Conservation (phyloP, 1,284 basidiomycete genomes). For the Trametes hirsuta region DNA sequence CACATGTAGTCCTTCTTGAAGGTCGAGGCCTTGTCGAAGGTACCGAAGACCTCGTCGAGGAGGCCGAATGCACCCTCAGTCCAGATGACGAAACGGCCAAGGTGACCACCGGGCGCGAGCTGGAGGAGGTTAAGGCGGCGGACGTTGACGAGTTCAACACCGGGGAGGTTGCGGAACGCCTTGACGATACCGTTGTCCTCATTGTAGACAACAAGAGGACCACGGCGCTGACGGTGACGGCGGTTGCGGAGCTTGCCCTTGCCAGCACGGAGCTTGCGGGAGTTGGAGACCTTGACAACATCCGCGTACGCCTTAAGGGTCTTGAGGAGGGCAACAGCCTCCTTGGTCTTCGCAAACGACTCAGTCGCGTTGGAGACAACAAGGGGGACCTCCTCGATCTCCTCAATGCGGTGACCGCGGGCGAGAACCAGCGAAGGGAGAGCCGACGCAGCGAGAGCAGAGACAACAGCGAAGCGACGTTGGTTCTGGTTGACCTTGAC, state of each 20-base stretch:
- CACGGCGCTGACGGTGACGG: slow-evolving; percentile 95
- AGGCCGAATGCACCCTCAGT: slow-evolving; percentile 93
- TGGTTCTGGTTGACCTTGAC: slow-evolving; percentile 99
- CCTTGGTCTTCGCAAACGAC: slow-evolving; percentile 95
- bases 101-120: slow-evolving; percentile 98
- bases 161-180: slow-evolving; percentile 98
- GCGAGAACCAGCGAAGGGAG: slow-evolving; percentile 98
- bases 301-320: slow-evolving; percentile 90
- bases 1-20: slow-evolving; percentile 95
- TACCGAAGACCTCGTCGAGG: slow-evolving; percentile 95
- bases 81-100: slow-evolving; percentile 99
- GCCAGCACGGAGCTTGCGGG: slow-evolving; percentile 95
- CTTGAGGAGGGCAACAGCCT: slow-evolving; percentile 95
- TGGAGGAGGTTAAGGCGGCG: slow-evolving; percentile 96
- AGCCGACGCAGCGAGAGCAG: slow-evolving; percentile 96
- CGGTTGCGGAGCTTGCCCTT: slow-evolving; percentile 99
- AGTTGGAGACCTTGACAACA: slow-evolving; percentile 97
- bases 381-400: slow-evolving; percentile 96
- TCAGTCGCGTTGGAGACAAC: slow-evolving; percentile 85
- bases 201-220: slow-evolving; percentile 97
- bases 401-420: slow-evolving; percentile 98
- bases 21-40: slow-evolving; percentile 81
- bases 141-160: slow-evolving; percentile 97
- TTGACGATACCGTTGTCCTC: slow-evolving; percentile 98
- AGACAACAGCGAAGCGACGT: slow-evolving; percentile 97